Base-by-base conservation (phyloP, 2,329 filamentous ascomycete species). In the Knoxdaviesia capensis region DNA sequence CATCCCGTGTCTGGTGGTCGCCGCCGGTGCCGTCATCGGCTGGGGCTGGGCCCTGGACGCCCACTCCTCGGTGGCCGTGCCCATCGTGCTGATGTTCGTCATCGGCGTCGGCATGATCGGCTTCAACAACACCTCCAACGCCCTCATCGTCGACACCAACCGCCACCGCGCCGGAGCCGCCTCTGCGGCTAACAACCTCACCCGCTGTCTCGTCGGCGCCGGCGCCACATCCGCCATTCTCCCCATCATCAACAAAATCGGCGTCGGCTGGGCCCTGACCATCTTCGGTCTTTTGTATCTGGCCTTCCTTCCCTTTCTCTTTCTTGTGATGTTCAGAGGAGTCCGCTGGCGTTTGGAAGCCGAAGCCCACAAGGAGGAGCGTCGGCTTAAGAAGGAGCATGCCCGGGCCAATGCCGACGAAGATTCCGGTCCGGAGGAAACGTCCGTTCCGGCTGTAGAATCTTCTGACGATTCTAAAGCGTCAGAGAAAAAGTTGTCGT, bases 61-160 rank as follows among this genome's bases (percentile, higher is more conserved):
- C 2, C 48, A 50, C 5, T 54, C 60, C 0, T 60, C 59, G 20
- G 51, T 71, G 1, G 66, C 66, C 0, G 68, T 62, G 1, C 61
- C 59, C 0, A 61, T 63, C 40, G 54, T 71, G 3, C 46, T 71
- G 8, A 59, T 66, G 33, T 62, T 66, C 35, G 34, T 70, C 1
- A 49, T 64, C 30, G 68, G 68, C 2, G 52, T 65, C 5, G 60
- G 63, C 6, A 60, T 71, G 43, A 69, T 70, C 5, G 69, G 69
- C 0, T 66, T 67, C 34, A 73, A 66, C 51, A 73, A 71, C 44
- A 59, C 65, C 3, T 56, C 63, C 34, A 71, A 61, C 41, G 62
- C 66, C 0, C 53, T 77, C 38, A 58, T 76, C 3, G 60, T 74
- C 4, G 73, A 77, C 47, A 59, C 76, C 6, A 65, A 71, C 44